These are phyloP conservation scores for Beta lomatogona DNA, from an alignment of 179 eudicot genomes.

Conservation along the genomic window DNA sequence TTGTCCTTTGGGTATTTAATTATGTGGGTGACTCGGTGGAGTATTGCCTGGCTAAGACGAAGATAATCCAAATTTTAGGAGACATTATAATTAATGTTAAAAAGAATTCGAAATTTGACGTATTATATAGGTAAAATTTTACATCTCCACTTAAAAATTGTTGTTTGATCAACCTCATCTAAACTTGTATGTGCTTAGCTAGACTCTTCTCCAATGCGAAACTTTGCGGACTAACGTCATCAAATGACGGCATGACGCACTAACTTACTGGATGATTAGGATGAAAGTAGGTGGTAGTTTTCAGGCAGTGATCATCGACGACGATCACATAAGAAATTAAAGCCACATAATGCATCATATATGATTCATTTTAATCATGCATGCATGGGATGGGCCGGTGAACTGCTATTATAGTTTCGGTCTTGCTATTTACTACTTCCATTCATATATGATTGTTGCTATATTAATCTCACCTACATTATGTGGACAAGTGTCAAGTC, in stretches of 20 bases:
- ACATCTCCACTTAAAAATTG: no score
- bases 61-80: no score
- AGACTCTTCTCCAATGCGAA: no score
- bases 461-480: neutral
- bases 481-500: constrained; percentile 7
- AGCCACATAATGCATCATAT: neutral
- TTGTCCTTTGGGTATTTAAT: neutral
- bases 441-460: neutral
- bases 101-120: neutral
- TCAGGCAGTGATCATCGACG: neutral
- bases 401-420: neutral
- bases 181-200: no score
- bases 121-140: neutral
- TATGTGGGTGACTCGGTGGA: neutral
- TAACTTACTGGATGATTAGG: neutral
- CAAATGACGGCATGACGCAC: no score
- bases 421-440: neutral
- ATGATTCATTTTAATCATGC: neutral
- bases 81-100: no score
- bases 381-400: neutral
- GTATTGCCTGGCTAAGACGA: neutral
- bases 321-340: neutral
- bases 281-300: neutral
- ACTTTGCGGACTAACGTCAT: no score
- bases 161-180: neutral